A percentile compares a stretch with the other conserved stretches of the same genome.
phyloP scores from a whole-genome alignment of 1,284 basidiomycete genomes.

The Meira nashicola region DNA sequence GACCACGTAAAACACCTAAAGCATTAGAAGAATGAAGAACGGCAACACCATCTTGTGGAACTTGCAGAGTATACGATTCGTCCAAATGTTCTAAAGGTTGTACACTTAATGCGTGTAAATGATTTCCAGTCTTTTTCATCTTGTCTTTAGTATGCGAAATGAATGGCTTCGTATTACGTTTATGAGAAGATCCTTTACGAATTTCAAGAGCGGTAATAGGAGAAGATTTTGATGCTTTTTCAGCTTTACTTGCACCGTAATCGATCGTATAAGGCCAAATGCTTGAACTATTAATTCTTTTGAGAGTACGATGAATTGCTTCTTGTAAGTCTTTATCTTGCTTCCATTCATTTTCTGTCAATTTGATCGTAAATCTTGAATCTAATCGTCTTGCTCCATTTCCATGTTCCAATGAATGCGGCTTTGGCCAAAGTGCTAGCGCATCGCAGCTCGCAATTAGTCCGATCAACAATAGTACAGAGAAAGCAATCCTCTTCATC shows the following conservation, averaged over 20 bases:
- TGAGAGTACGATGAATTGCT: not conserved
- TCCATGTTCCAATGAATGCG: not conserved
- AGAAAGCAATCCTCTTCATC: too few species aligned
- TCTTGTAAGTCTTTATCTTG: not conserved
- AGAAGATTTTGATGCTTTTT: not conserved
- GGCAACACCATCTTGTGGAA: conserved; percentile 63
- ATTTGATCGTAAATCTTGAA: not conserved
- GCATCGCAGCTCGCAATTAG: too few species aligned
- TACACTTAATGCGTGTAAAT: conserved; percentile 51
- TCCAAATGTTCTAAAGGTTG: conserved; percentile 60
- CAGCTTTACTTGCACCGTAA: not conserved
- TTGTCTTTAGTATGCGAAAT: not conserved
- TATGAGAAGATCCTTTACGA: not conserved
- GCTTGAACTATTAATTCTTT: not conserved
- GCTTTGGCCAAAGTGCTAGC: conserved; percentile 1
- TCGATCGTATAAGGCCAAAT: not conserved
- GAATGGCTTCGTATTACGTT: not conserved
- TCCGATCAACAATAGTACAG: too few species aligned
- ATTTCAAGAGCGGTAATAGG: not conserved
- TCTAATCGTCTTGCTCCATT: not conserved
- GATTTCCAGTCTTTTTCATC: not conserved
- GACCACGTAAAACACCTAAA: conserved; percentile 71
- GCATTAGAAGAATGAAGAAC: conserved; percentile 66
- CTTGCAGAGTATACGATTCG: conserved; percentile 65
- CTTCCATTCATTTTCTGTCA: not conserved